Percentiles rank a stretch among this genome's conserved stretches.
Conservation (phyloP, 208 protist species). For the Leishmania tarentolae region DNA sequence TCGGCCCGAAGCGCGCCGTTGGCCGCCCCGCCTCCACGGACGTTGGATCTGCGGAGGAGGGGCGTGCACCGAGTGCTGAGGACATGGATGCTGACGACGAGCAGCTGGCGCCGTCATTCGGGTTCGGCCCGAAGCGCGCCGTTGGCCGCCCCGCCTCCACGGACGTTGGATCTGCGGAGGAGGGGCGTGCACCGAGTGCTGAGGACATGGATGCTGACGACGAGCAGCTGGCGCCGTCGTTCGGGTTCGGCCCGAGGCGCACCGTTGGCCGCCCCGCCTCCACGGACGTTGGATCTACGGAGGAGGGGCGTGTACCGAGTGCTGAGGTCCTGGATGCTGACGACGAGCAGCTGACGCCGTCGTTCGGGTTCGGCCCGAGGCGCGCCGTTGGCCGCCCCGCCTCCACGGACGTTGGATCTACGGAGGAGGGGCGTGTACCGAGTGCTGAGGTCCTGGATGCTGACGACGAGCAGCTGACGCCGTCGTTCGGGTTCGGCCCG, state of each 20-base stretch:
- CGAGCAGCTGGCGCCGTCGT: neutral
- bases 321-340: neutral
- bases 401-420: neutral
- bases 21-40: neutral
- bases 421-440: neutral
- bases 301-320: neutral
- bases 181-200: neutral
- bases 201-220: neutral
- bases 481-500: neutral
- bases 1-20: neutral
- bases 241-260: neutral
- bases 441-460: neutral
- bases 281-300: neutral
- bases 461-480: neutral
- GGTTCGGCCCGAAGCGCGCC: neutral
- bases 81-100: neutral
- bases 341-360: neutral
- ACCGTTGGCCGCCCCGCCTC: neutral
- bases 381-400: no score
- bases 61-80: neutral
- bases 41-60: neutral
- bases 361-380: neutral
- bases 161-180: neutral
- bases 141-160: neutral
- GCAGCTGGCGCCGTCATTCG: neutral